Conservation (phyloP, 148 eudicot species). For the Silene latifolia region DNA sequence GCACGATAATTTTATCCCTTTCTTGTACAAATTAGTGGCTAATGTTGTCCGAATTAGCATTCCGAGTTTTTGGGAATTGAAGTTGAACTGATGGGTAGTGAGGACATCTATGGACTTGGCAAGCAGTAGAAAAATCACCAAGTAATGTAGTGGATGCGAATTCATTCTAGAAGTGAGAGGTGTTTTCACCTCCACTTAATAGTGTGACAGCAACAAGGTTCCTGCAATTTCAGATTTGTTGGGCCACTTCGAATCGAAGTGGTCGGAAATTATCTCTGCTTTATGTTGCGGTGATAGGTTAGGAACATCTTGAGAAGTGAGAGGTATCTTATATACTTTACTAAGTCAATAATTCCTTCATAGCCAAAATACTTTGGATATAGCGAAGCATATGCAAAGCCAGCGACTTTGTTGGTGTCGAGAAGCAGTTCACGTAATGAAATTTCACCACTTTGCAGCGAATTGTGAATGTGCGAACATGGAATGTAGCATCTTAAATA, state of each 20-base stretch:
- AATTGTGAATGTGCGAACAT: too few relatives aligned
- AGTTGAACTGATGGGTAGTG: constrained; percentile 69
- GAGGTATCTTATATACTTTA: constrained; percentile 64
- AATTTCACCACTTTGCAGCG: too few relatives aligned
- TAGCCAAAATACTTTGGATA: constrained; percentile 67
- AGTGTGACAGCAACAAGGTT: too few relatives aligned
- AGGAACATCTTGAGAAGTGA: constrained; percentile 62
- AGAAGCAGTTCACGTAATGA: constrained; percentile 37
- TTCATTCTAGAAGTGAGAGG: constrained; percentile 78
- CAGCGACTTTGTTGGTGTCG: constrained; percentile 40
- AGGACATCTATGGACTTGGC: constrained; percentile 72
- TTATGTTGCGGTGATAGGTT: constrained; percentile 66
- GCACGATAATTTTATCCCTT: constrained; percentile 74
- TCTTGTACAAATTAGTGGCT: constrained; percentile 66
- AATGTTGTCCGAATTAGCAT: constrained; percentile 78
- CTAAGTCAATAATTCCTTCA: constrained; percentile 75
- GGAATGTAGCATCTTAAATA: too few relatives aligned
- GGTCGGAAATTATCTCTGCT: constrained; percentile 61
- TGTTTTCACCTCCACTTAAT: too few relatives aligned
- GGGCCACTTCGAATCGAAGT: constrained; percentile 76
- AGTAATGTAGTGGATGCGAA: too few relatives aligned
- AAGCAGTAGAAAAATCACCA: constrained; percentile 50
- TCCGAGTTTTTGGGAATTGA: too few relatives aligned
- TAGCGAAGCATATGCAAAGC: constrained; percentile 65
- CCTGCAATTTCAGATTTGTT: constrained; percentile 50